Evolutionary conservation across 2,329 filamentous ascomycete genomes (phyloP).

Genomic region (Zopfia rhizophila): DNA sequence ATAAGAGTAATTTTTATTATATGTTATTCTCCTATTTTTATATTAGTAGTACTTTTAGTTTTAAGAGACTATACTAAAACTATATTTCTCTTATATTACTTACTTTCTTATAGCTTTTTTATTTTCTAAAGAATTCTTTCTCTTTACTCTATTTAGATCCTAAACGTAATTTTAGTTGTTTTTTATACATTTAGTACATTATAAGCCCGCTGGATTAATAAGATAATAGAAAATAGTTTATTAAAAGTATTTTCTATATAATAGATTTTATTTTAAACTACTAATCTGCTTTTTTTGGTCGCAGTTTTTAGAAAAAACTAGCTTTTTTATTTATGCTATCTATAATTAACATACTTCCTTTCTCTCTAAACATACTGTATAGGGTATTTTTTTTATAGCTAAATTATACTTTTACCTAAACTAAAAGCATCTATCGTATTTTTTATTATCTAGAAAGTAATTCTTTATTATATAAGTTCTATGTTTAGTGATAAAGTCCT

Average conservation of each 20-base stretch:
- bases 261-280: neutral
- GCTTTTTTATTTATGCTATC: neutral
- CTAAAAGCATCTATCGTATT: no score
- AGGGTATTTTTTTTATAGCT: no score
- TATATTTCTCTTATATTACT: conserved; percentile 3
- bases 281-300: neutral
- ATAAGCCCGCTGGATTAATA: neutral
- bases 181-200: conserved; percentile 2
- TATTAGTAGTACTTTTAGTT: conserved; percentile 6
- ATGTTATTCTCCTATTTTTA: conserved; percentile 1
- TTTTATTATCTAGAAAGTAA: no score
- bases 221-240: neutral
- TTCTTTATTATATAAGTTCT: neutral
- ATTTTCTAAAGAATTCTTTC: neutral
- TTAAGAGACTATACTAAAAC: conserved; percentile 1
- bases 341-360: neutral
- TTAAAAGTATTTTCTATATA: conserved; percentile 1
- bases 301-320: conserved; percentile 1
- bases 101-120: neutral
- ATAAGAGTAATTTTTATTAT: conserved; percentile 1
- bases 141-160: conserved; percentile 2
- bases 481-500: conserved; percentile 1
- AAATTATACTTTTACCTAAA: no score
- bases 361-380: neutral
- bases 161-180: neutral